Evolutionary conservation across 2,329 filamentous ascomycete genomes (phyloP).

Genomic region (Tolypocladium guangdongense): DNA sequence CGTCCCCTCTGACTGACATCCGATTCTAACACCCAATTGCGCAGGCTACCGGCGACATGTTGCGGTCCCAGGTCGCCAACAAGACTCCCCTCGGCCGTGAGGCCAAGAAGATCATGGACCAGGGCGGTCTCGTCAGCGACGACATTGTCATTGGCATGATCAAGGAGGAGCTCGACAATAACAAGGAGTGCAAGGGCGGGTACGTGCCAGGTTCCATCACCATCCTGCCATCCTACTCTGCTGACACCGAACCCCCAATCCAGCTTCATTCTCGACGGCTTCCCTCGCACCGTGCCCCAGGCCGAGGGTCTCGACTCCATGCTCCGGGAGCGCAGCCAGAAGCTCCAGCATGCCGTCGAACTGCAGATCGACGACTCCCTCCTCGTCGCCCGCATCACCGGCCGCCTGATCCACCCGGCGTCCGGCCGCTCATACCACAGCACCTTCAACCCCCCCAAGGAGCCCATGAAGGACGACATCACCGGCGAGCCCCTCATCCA

Average conservation of each 20-base stretch:
- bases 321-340: constrained; percentile 67
- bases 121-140: constrained; percentile 92
- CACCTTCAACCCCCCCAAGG: constrained; percentile 97
- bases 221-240: constrained; percentile 4
- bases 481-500: constrained; percentile 95
- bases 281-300: constrained; percentile 92
- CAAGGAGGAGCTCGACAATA: constrained; percentile 88
- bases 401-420: constrained; percentile 88
- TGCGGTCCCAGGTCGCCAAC: constrained; percentile 94
- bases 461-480: constrained; percentile 86
- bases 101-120: constrained; percentile 99
- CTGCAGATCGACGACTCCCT: constrained; percentile 93
- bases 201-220: constrained; percentile 28
- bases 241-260: neutral
- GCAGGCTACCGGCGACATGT: constrained; percentile 96
- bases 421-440: constrained; percentile 96
- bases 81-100: constrained; percentile 90
- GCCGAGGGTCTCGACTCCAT: constrained; percentile 91
- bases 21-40: constrained; percentile 7
- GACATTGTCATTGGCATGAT: constrained; percentile 99
- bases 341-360: constrained; percentile 89
- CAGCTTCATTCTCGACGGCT: constrained; percentile 97
- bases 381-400: constrained; percentile 91
- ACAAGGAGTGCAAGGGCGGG: constrained; percentile 95
- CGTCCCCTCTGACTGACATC: constrained; percentile 2